Conservation (phyloP, 257 asterid species). For the Solanum stenotomum region DNA sequence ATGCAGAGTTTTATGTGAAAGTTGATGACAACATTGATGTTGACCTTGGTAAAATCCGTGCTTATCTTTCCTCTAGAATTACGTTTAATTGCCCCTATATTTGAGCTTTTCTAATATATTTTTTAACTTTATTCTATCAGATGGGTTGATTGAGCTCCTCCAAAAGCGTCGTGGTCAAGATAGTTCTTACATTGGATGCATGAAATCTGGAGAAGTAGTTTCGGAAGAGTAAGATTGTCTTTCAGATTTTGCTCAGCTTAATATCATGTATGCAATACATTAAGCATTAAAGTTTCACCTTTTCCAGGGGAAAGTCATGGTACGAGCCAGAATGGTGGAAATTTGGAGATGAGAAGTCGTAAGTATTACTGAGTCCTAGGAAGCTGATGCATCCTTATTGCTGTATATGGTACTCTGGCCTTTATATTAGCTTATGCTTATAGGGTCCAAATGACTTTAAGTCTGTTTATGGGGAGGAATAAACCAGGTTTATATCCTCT, state of each 20-base stretch:
- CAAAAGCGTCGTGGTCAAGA: conserved; percentile 59
- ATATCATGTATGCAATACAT: neutral
- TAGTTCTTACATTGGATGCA: conserved; percentile 85
- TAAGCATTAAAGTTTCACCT: neutral
- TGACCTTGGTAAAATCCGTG: conserved; percentile 46
- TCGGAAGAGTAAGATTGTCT: conserved; percentile 61
- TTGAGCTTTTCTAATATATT: neutral
- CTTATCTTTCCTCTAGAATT: neutral
- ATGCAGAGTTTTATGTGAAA: conserved; percentile 86
- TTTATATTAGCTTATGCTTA: neutral
- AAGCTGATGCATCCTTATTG: neutral
- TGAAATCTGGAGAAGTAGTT: conserved; percentile 89
- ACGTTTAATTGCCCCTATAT: neutral
- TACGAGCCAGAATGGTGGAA: conserved; percentile 99
- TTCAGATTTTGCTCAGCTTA: conserved; percentile 3
- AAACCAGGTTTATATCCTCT: neutral
- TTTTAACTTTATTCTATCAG: conserved; percentile 22
- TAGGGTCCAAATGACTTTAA: neutral
- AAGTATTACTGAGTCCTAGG: conserved; percentile 20
- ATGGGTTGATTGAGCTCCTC: conserved; percentile 65
- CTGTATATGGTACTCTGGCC: neutral
- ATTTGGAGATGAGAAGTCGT: conserved; percentile 92
- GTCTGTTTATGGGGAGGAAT: neutral
- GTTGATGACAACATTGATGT: conserved; percentile 68
- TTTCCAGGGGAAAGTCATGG: conserved; percentile 83